These are phyloP conservation scores for Acer negundo DNA, from an alignment of 345 rosid genomes.

Conservation along the genomic window DNA sequence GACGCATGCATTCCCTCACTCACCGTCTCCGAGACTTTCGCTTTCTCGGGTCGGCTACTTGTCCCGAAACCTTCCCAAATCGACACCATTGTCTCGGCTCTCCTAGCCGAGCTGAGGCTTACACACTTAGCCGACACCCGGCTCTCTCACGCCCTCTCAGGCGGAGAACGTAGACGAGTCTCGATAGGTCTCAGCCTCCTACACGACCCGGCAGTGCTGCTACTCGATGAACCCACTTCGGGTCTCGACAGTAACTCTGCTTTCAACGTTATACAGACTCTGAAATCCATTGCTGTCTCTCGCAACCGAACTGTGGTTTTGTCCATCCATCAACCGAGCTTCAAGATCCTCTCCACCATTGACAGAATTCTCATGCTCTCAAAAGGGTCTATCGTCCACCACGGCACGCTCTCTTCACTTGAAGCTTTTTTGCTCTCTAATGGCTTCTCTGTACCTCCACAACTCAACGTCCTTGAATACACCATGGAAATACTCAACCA, in stretches of 20 bases:
- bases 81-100: slow-evolving; percentile 43
- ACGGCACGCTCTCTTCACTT: slow-evolving; percentile 63
- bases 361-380: slow-evolving; percentile 64
- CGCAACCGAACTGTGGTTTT: slow-evolving; percentile 70
- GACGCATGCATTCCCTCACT: slow-evolving; percentile 74
- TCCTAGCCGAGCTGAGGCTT: slow-evolving; percentile 64
- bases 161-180: slow-evolving; percentile 85
- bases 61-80: slow-evolving; percentile 44
- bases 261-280: slow-evolving; percentile 63
- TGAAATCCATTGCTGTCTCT: slow-evolving; percentile 64
- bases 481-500: slow-evolving; percentile 83
- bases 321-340: slow-evolving; percentile 96
- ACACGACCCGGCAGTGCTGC: slow-evolving; percentile 79
- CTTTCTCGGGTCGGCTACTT: slow-evolving; percentile 72
- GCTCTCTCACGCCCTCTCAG: slow-evolving; percentile 63
- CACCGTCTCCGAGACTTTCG: slow-evolving; percentile 78
- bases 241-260: slow-evolving; percentile 90
- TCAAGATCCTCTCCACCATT: slow-evolving; percentile 79
- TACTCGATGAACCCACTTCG: slow-evolving; percentile 93
- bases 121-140: slow-evolving; percentile 55
- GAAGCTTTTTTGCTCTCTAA: slow-evolving; percentile 50
- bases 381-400: slow-evolving; percentile 76
- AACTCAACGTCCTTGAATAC: slow-evolving; percentile 82
- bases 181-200: slow-evolving; percentile 88
- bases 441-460: slow-evolving; percentile 79